Evolutionary conservation across 2,329 filamentous ascomycete species (phyloP), one percentile per base, ranked within the genome.

Genomic region (Pseudogymnoascus sp.): DNA sequence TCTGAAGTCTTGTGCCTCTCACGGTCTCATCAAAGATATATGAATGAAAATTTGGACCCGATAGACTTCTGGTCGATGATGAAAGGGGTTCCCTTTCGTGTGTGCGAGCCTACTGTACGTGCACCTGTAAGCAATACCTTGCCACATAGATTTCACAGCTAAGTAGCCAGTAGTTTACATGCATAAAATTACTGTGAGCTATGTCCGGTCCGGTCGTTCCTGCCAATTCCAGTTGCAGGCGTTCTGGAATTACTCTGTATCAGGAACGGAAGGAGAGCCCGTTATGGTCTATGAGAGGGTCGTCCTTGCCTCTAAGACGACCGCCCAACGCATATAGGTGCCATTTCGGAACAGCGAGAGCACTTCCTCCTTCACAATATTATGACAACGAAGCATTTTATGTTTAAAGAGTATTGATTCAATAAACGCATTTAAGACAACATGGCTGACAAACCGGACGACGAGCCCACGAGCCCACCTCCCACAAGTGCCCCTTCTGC

Each of bases 1-100:
- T 54, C 47, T 54, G 47, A 33, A 54, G 25, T 33, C 47, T 18
- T 18, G 25, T 54, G 18, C 47, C 47, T 54, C 28, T 14, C 47
- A 18, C 47, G 47, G 28, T 54, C 33, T 54, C n/a, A 54, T 54
- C 8, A 54, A 30, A 54, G 28, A 54, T 54, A 54, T 54, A 54
- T 33, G 47, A 54, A 54, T 54, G 47, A 54, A 33, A 54, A 54
- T 54, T 54, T 54, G 28, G 9, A 20, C n/a, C 28, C 28, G n/a
- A 20, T 54, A n/a, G 28, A 9, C 47, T 54, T 54, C 28, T 54
- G n/a, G 6, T 50, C 25, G 9, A 50, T 18, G n/a, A n/a, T 22
- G 43, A 33, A 50, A 18, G 43, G 5, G 47, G n/a, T 9, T 18
- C 1, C 28, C 47, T 33, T 54, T 25, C 9, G 12, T 47, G 2